Percentiles rank a stretch among this genome's conserved stretches.
phyloP scores from a whole-genome alignment of 306 rosid genomes.

The Vicia sativa region DNA sequence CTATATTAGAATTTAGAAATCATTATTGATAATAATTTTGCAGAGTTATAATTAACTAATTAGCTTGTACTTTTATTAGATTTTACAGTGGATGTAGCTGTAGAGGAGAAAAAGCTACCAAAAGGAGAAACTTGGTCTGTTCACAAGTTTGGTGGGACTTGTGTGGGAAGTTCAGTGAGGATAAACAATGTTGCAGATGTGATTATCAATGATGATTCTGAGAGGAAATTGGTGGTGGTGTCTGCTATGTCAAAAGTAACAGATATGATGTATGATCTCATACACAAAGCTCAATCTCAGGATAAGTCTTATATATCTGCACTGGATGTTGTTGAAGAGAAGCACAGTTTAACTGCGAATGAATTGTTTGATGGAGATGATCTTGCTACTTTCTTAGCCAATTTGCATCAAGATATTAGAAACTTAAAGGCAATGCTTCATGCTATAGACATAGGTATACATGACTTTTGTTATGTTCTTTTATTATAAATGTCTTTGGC shows the following conservation, averaged over 20 bases:
- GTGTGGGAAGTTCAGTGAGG: slow-evolving; percentile 83
- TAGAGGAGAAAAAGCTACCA: slow-evolving; percentile 65
- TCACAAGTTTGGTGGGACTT: slow-evolving; percentile 97
- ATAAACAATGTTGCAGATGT: slow-evolving; percentile 80
- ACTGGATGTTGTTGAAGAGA: slow-evolving; percentile 73
- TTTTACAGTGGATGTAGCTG: slow-evolving; percentile 47
- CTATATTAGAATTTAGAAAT: slow-evolving; percentile 1
- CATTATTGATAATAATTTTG: background rate
- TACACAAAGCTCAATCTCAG: slow-evolving; percentile 80
- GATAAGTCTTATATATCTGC: slow-evolving; percentile 77
- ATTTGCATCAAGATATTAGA: slow-evolving; percentile 64
- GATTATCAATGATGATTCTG: slow-evolving; percentile 70
- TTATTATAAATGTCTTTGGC: background rate
- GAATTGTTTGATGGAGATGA: slow-evolving; percentile 81
- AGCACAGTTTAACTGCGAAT: slow-evolving; percentile 75
- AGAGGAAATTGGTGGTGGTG: slow-evolving; percentile 81
- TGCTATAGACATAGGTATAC: slow-evolving; percentile 86
- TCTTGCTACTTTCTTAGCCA: slow-evolving; percentile 71
- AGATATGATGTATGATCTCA: slow-evolving; percentile 95
- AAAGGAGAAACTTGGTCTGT: slow-evolving; percentile 88
- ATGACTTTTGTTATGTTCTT: background rate
- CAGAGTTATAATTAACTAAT: background rate
- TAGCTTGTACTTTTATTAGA: slow-evolving; percentile 29
- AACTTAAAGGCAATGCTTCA: slow-evolving; percentile 95
- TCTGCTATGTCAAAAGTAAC: slow-evolving; percentile 99